phyloP scores from a whole-genome alignment of 768 basidiomycete species.

The Panaeolus cyanescens region DNA sequence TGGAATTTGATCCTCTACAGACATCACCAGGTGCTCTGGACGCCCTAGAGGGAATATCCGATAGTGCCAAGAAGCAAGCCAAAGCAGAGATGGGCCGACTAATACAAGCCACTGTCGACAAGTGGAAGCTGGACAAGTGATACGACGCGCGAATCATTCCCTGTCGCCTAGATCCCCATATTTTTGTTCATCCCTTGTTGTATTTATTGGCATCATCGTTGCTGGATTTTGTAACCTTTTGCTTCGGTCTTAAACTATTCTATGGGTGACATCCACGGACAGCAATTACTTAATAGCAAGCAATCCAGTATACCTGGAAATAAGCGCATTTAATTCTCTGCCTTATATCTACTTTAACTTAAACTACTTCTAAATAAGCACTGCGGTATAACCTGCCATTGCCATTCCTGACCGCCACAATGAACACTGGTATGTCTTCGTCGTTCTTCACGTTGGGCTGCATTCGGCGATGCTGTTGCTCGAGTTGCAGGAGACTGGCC shows the following conservation, averaged over 20 bases:
- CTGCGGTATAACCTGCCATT: slow-evolving; percentile 55
- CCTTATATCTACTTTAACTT: slow-evolving; percentile 13
- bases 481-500: slow-evolving; percentile 47
- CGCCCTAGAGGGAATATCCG: slow-evolving; percentile 74
- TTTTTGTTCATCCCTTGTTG: slow-evolving; percentile 2
- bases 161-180: slow-evolving; percentile 5
- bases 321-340: no score
- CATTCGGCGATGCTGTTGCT: slow-evolving; percentile 44
- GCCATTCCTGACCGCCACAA: slow-evolving; percentile 69
- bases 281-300: no score
- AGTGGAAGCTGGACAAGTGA: slow-evolving; percentile 63
- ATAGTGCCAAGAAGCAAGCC: slow-evolving; percentile 83
- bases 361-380: slow-evolving; percentile 37
- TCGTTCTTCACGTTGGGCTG: slow-evolving; percentile 24
- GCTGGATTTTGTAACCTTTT: no score
- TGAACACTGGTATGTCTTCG: slow-evolving; percentile 28
- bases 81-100: slow-evolving; percentile 74
- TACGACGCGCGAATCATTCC: slow-evolving; percentile 2
- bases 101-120: slow-evolving; percentile 71
- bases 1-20: slow-evolving; percentile 83
- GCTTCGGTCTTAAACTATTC: no score
- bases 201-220: no score
- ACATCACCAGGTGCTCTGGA: slow-evolving; percentile 75
- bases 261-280: no score
- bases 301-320: no score